Conservation (phyloP, 202 grass and related monocot genomes). For the Musa balbisiana region DNA sequence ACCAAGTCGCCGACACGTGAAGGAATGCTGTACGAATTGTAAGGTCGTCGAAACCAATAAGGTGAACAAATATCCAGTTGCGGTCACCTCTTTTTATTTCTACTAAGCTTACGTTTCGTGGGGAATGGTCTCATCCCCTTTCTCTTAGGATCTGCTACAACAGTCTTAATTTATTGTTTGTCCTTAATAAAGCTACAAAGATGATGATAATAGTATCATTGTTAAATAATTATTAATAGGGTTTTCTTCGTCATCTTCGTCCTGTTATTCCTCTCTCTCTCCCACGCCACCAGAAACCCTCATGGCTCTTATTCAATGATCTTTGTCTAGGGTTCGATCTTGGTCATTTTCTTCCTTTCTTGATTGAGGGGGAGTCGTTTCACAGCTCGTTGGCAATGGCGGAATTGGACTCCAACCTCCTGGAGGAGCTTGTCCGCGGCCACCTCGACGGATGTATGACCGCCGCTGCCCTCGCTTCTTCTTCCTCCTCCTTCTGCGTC, state of each 20-base stretch:
- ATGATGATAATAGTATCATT: too few species aligned
- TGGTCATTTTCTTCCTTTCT: neutral
- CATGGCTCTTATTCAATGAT: too few species aligned
- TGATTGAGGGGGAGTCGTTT: constrained; percentile 1
- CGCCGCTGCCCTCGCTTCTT: constrained; percentile 49
- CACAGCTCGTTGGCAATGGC: constrained; percentile 38
- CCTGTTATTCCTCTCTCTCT: neutral
- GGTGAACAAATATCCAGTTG: too few species aligned
- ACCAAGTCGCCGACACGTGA: too few species aligned
- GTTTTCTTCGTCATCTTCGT: neutral
- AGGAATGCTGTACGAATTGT: too few species aligned
- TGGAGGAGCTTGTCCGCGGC: constrained; percentile 96
- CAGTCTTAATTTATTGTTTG: too few species aligned
- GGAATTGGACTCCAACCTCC: constrained; percentile 72
- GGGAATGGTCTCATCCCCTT: too few species aligned
- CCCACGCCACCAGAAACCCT: neutral
- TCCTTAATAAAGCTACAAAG: neutral
- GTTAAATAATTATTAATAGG: neutral
- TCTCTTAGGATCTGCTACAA: too few species aligned
- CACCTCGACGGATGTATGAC: constrained; percentile 74
- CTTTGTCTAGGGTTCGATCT: constrained; percentile 17
- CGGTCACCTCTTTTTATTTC: too few species aligned
- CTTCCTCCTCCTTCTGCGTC: constrained; percentile 20
- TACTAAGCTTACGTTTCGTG: too few species aligned
- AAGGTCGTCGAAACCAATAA: too few species aligned